Conservation (phyloP, 2,329 filamentous ascomycete species). For the Fusarium hainanense region DNA sequence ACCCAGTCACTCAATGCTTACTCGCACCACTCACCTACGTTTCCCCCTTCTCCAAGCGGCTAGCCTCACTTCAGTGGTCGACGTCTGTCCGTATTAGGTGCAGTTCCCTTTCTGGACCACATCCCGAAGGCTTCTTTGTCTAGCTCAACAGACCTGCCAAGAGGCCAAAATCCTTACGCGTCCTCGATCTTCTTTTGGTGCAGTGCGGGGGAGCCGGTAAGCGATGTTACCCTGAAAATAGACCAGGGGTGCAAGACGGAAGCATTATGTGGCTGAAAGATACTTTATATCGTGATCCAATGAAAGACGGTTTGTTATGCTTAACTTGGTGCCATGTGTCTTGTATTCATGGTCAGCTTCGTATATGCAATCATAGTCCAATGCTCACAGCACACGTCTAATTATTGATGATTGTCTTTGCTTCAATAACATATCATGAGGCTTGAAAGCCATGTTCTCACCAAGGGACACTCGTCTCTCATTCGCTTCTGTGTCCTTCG, state of each 20-base stretch:
- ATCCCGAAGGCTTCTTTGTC: slow-evolving; percentile 9
- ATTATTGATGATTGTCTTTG: neutral
- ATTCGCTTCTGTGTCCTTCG: slow-evolving; percentile 8
- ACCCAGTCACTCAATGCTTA: neutral
- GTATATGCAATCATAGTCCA: slow-evolving; percentile 1
- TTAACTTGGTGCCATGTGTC: slow-evolving; percentile 19
- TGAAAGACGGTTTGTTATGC: slow-evolving; percentile 13
- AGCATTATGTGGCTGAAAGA: slow-evolving; percentile 12
- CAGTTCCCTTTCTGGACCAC: slow-evolving; percentile 23
- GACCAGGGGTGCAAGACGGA: neutral
- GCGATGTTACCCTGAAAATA: slow-evolving; percentile 18
- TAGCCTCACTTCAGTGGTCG: slow-evolving; percentile 10
- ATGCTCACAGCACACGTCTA: slow-evolving; percentile 9
- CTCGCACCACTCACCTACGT: neutral
- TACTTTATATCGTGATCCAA: slow-evolving; percentile 17
- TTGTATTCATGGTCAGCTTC: slow-evolving; percentile 11
- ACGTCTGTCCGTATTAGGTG: slow-evolving; percentile 17
- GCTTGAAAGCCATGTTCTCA: neutral
- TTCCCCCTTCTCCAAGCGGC: neutral
- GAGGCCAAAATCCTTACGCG: slow-evolving; percentile 11
- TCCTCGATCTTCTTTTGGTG: slow-evolving; percentile 5
- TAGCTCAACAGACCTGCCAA: neutral
- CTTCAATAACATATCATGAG: neutral
- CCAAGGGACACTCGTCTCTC: neutral
- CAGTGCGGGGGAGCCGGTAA: slow-evolving; percentile 14